A percentile compares a stretch with the other conserved stretches of the same genome.
Conservation (phyloP, 441 rosid genomes). For the Gossypium schwendimanii region DNA sequence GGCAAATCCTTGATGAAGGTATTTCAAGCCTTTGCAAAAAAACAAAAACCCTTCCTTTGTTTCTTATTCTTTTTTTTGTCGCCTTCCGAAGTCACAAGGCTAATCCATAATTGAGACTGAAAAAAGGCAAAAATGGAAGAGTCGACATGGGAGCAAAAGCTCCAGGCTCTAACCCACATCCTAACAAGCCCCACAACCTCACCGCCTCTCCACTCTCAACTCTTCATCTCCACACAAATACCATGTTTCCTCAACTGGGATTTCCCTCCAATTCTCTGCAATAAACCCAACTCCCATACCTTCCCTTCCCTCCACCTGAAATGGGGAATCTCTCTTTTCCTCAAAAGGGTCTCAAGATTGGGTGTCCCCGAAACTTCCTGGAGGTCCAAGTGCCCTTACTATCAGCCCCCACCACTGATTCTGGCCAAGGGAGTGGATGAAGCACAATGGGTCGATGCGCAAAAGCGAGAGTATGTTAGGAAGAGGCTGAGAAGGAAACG, state of each 20-base stretch:
- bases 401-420: conserved; percentile 58
- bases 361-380: conserved; percentile 58
- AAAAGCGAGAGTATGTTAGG: conserved; percentile 44
- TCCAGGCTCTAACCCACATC: conserved; percentile 62
- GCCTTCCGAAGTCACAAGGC: neutral
- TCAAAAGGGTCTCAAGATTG: conserved; percentile 47
- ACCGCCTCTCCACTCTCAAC: conserved; percentile 67
- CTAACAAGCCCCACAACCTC: conserved; percentile 56
- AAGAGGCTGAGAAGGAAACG: conserved; percentile 44
- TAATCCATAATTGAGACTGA: neutral
- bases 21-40: neutral
- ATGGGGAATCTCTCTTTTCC: conserved; percentile 58
- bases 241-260: conserved; percentile 69
- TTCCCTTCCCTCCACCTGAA: conserved; percentile 31
- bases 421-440: conserved; percentile 60
- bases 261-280: conserved; percentile 66
- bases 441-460: conserved; percentile 57
- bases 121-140: conserved; percentile 32
- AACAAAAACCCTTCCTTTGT: neutral
- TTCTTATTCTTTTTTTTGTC: neutral
- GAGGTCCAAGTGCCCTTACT: conserved; percentile 73
- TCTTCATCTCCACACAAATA: conserved; percentile 47
- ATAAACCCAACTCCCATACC: conserved; percentile 1
- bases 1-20: neutral
- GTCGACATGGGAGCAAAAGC: conserved; percentile 47